Conservation (phyloP, 805 yeast genomes). For the Metschnikowia cerradonensis region DNA sequence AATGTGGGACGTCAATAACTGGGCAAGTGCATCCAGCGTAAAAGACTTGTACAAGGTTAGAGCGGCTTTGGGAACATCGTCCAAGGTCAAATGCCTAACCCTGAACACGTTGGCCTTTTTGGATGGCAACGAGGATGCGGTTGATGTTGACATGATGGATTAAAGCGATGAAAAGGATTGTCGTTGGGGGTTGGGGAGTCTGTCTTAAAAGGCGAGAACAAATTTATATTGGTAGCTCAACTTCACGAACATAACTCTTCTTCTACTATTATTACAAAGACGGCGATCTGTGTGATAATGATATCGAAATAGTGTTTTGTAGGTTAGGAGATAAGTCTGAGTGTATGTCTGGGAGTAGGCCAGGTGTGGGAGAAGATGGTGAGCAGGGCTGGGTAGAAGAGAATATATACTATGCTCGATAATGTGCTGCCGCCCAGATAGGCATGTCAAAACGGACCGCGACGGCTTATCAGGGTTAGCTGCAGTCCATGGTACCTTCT, state of each 20-base stretch:
- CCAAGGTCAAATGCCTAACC: slow-evolving; percentile 13
- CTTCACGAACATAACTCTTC: slow-evolving; percentile 20
- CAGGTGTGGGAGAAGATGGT: no score
- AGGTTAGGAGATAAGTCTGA: not conserved
- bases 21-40: slow-evolving; percentile 32
- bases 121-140: not conserved
- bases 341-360: no score
- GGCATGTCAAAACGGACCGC: slow-evolving; percentile 1
- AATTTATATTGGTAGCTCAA: slow-evolving; percentile 21
- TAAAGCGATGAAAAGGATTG: no score
- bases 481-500: not conserved
- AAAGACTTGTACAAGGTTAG: slow-evolving; percentile 35
- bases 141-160: not conserved
- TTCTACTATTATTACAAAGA: slow-evolving; percentile 7
- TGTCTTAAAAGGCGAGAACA: slow-evolving; percentile 16
- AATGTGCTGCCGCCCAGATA: not conserved
- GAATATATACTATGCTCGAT: not conserved
- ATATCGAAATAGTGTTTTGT: not conserved
- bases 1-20: slow-evolving; percentile 16
- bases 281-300: slow-evolving; percentile 1
- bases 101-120: not conserved
- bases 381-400: not conserved
- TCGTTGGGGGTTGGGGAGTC: not conserved
- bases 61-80: slow-evolving; percentile 33
- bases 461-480: not conserved